Percentiles rank a stretch among this genome's conserved stretches.
Evolutionary conservation across 1,284 basidiomycete species (phyloP).

Genomic region (Ceratobasidium sp.): DNA sequence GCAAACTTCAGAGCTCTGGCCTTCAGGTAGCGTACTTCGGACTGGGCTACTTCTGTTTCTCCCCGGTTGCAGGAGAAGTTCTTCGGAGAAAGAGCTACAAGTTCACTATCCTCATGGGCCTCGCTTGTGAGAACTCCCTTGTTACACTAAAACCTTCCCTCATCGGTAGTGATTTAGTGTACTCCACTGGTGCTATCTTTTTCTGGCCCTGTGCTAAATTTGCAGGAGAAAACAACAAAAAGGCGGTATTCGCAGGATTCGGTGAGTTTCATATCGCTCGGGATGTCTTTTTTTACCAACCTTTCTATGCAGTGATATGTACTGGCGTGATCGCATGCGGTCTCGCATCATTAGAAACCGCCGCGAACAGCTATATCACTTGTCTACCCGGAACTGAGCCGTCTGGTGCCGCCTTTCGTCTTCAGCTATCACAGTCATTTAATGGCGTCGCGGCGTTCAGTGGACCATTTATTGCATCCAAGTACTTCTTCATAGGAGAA

Average conservation of each 20-base stretch:
- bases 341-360: constrained; percentile 69
- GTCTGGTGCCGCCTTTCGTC: too few relatives aligned
- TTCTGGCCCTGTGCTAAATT: too few relatives aligned
- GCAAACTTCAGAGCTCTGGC: constrained; percentile 80
- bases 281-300: neutral
- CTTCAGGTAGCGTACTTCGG: constrained; percentile 87
- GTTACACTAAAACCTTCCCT: neutral
- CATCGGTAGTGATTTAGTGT: constrained; percentile 23
- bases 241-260: constrained; percentile 69
- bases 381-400: too few relatives aligned
- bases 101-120: constrained; percentile 48
- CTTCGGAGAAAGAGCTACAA: constrained; percentile 58
- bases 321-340: constrained; percentile 66
- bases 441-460: constrained; percentile 81
- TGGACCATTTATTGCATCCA: constrained; percentile 79
- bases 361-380: too few relatives aligned
- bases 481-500: constrained; percentile 56
- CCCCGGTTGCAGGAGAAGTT: constrained; percentile 65
- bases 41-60: constrained; percentile 69
- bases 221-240: constrained; percentile 49
- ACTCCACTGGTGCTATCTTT: constrained; percentile 65
- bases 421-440: too few relatives aligned
- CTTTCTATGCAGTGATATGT: constrained; percentile 18
- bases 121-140: constrained; percentile 23
- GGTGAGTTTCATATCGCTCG: constrained; percentile 56